Evolutionary conservation across 2,329 filamentous ascomycete species (phyloP).

Genomic region (Calonectria hongkongensis): DNA sequence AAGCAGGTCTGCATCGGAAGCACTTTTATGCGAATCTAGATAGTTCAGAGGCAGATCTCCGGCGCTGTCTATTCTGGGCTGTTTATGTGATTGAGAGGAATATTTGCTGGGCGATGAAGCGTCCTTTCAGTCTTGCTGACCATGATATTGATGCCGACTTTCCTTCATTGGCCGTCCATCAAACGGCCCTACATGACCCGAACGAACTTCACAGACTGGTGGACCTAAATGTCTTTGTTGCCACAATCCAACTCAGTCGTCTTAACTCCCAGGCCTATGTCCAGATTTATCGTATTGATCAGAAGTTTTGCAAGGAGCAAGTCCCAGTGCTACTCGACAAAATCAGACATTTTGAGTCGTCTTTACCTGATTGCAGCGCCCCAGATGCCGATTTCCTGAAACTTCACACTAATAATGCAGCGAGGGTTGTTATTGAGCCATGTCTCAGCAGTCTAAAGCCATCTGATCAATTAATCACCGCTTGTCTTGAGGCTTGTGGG

Average conservation of each 20-base stretch:
- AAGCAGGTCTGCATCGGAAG: slow-evolving; percentile 33
- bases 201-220: not conserved
- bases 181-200: not conserved
- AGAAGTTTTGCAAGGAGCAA: not conserved
- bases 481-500: slow-evolving; percentile 29
- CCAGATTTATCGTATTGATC: slow-evolving; percentile 13
- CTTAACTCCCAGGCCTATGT: slow-evolving; percentile 20
- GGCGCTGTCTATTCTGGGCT: slow-evolving; percentile 30
- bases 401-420: slow-evolving; percentile 19
- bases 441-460: slow-evolving; percentile 2
- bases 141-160: slow-evolving; percentile 30
- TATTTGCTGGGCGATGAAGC: slow-evolving; percentile 33
- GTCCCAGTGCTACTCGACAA: slow-evolving; percentile 20
- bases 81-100: slow-evolving; percentile 32
- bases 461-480: slow-evolving; percentile 7
- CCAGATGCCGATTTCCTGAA: slow-evolving; percentile 27
- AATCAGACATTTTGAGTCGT: slow-evolving; percentile 21
- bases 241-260: slow-evolving; percentile 22
- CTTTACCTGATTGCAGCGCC: slow-evolving; percentile 13
- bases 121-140: slow-evolving; percentile 32
- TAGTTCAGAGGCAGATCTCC: not conserved
- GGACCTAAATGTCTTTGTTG: slow-evolving; percentile 11
- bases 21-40: slow-evolving; percentile 10
- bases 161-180: not conserved
- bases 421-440: slow-evolving; percentile 20